These are phyloP conservation scores for Actinidia arguta DNA, from an alignment of 179 eudicot genomes.

Conservation along the genomic window DNA sequence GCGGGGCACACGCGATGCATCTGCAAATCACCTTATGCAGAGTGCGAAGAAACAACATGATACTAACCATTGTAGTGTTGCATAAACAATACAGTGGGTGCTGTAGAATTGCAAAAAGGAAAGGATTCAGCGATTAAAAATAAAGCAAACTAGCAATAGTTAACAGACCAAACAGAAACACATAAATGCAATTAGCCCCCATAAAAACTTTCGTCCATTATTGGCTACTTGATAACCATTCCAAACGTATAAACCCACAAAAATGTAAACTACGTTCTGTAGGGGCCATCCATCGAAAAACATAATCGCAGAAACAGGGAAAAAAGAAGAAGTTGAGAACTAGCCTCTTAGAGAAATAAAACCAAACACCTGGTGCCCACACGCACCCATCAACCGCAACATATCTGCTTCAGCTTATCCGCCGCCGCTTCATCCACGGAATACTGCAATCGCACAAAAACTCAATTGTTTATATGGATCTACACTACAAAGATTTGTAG, in stretches of 20 bases:
- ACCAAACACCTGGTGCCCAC: slow-evolving; percentile 38
- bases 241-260: background rate
- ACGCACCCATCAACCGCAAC: slow-evolving; percentile 32
- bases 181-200: background rate
- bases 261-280: background rate
- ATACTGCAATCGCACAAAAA: slow-evolving; percentile 48
- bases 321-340: background rate
- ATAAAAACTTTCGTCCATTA: background rate
- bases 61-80: too few species aligned
- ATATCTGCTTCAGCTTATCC: slow-evolving; percentile 57
- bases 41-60: too few species aligned
- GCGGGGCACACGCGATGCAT: too few species aligned
- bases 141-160: too few species aligned
- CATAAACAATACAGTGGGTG: too few species aligned
- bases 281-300: background rate
- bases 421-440: slow-evolving; percentile 70
- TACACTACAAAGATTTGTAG: background rate
- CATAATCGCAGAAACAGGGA: background rate
- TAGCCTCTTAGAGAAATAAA: slow-evolving; percentile 25
- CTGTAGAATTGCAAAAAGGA: too few species aligned
- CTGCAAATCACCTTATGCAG: too few species aligned
- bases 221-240: background rate
- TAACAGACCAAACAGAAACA: background rate
- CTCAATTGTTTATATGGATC: background rate
- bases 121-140: too few species aligned